Percentiles rank a stretch among this genome's conserved stretches.
Evolutionary conservation across 2,329 filamentous ascomycete species (phyloP).

Genomic region (Calonectria fujianensis): DNA sequence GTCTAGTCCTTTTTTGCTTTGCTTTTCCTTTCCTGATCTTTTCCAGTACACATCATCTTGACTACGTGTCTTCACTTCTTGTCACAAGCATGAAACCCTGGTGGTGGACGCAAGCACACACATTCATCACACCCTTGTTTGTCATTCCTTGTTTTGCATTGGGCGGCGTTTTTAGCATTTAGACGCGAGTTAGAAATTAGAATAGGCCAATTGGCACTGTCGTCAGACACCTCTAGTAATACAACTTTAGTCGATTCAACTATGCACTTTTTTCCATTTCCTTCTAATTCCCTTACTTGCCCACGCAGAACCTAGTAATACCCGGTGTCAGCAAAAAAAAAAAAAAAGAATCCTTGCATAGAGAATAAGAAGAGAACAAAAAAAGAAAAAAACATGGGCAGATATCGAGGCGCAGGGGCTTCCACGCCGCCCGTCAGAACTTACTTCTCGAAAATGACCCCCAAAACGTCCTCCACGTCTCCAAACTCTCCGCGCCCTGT

Average conservation of each 20-base stretch:
- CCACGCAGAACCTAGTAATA: constrained; percentile 66
- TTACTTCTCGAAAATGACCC: constrained; percentile 98
- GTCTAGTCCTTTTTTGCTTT: background rate
- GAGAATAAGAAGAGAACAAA: background rate
- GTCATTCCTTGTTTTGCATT: constrained; percentile 42
- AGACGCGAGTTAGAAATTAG: constrained; percentile 37
- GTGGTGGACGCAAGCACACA: constrained; percentile 39
- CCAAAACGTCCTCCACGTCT: constrained; percentile 96
- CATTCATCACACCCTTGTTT: constrained; percentile 32
- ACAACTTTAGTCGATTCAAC: constrained; percentile 18
- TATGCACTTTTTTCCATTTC: background rate
- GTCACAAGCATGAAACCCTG: constrained; percentile 42
- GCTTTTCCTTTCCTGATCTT: constrained; percentile 31
- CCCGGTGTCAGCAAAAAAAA: constrained; percentile 45
- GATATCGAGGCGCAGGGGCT: constrained; percentile 28
- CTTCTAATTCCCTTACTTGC: constrained; percentile 59
- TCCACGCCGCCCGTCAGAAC: constrained; percentile 58
- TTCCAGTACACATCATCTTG: background rate
- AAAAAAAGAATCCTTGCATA: constrained; percentile 7
- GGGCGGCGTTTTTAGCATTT: constrained; percentile 43
- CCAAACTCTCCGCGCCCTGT: constrained; percentile 89
- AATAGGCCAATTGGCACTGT: constrained; percentile 27
- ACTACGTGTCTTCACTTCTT: constrained; percentile 29
- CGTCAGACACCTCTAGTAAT: constrained; percentile 27
- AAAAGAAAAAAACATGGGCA: constrained; percentile 20